These are phyloP conservation scores for Globisporangium takayamanum DNA, from an alignment of 352 stramenopile genomes.

Conservation along the genomic window DNA sequence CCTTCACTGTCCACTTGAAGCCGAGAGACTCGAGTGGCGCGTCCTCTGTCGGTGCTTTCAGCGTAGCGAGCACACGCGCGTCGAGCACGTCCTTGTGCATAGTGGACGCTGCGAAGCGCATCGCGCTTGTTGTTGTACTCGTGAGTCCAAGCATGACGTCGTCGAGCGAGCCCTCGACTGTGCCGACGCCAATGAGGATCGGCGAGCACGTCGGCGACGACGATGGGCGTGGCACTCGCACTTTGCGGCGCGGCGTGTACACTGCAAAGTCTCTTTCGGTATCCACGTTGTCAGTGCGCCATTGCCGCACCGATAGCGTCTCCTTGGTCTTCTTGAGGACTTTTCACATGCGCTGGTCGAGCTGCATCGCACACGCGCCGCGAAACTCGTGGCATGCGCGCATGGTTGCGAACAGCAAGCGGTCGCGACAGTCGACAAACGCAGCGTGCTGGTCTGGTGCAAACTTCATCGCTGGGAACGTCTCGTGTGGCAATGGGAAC, in stretches of 20 bases:
- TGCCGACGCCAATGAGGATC: conserved; percentile 23
- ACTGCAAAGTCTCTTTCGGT: conserved; percentile 12
- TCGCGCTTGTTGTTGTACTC: conserved; percentile 16
- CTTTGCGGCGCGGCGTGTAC: conserved; percentile 11
- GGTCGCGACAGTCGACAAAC: conserved; percentile 20
- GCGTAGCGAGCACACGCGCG: conserved; percentile 17
- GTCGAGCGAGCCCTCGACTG: conserved; percentile 18
- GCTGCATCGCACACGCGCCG: conserved; percentile 15
- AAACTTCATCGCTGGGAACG: conserved; percentile 28
- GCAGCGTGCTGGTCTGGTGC: conserved; percentile 16
- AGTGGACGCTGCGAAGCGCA: conserved; percentile 17
- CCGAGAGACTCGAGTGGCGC: conserved; percentile 24
- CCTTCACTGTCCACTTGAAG: conserved; percentile 27
- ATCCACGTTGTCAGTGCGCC: neutral
- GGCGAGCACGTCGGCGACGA: conserved; percentile 20
- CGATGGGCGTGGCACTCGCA: conserved; percentile 5
- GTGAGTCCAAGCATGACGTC: conserved; percentile 25
- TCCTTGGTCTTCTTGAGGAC: conserved; percentile 10
- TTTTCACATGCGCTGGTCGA: conserved; percentile 20
- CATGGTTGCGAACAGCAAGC: conserved; percentile 21
- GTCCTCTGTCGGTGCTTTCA: conserved; percentile 15
- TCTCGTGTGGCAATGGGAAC: conserved; percentile 18
- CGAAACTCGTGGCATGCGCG: conserved; percentile 18
- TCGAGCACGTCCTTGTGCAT: conserved; percentile 24
- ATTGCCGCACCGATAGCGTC: neutral